phyloP scores from a whole-genome alignment of 2,329 filamentous ascomycete genomes.

The Penicillium occitanis region DNA sequence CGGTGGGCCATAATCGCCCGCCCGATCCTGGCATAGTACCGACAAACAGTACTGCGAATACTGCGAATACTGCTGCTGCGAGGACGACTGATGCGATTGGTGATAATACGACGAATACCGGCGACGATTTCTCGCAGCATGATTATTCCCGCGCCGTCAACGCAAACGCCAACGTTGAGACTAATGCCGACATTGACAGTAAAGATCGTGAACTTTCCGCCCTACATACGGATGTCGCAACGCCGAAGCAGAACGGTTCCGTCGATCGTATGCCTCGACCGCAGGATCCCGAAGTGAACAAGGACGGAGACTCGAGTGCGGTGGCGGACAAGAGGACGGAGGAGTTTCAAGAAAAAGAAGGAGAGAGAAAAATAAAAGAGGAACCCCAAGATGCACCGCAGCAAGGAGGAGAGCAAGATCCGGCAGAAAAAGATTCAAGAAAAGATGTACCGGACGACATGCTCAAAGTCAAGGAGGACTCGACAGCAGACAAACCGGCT shows the following conservation, averaged over 20 bases:
- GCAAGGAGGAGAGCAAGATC: conserved; percentile 2
- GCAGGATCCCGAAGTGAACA: conserved; percentile 9
- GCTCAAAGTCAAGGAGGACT: conserved; percentile 4
- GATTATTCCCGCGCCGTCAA: background rate
- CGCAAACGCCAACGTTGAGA: background rate
- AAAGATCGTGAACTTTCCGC: background rate
- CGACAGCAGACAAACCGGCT: conserved; percentile 30
- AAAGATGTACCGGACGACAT: conserved; percentile 4
- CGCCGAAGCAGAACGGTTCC: conserved; percentile 6
- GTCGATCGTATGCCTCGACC: conserved; percentile 1
- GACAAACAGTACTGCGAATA: background rate
- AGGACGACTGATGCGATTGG: conserved; percentile 25
- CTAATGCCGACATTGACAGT: background rate
- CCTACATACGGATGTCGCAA: background rate
- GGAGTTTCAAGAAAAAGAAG: background rate
- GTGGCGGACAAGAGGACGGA: background rate
- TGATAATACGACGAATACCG: background rate
- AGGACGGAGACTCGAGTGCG: background rate
- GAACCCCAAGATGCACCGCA: background rate
- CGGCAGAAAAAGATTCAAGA: conserved; percentile 1
- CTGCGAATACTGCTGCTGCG: conserved; percentile 15
- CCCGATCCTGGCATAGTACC: conserved; percentile 37
- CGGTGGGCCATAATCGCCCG: conserved; percentile 45
- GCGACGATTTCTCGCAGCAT: background rate
- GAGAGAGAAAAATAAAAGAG: background rate